phyloP scores from a whole-genome alignment of 163 green algal genomes.

The Trebouxiophyceae sp. region DNA sequence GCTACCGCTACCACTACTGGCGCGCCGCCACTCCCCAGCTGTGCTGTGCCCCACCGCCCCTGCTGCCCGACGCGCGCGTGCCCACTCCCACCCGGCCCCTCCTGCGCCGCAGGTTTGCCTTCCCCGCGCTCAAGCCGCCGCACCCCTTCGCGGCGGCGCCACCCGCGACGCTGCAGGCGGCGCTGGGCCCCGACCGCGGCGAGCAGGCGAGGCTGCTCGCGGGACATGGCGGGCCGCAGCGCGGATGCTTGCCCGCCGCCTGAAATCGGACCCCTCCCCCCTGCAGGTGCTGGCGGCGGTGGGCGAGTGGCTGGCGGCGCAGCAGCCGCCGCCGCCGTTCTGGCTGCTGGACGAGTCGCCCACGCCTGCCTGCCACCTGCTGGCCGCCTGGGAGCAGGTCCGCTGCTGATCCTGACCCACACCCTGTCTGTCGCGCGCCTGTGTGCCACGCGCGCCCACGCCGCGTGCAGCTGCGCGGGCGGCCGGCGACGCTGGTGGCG shows the following conservation, averaged over 20 bases:
- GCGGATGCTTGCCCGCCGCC: too few relatives aligned
- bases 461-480: constrained; percentile 44
- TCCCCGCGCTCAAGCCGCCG: constrained; percentile 72
- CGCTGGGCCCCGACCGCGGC: constrained; percentile 5
- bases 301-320: not conserved
- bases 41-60: too few relatives aligned
- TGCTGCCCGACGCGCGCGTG: too few relatives aligned
- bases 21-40: constrained; percentile 17
- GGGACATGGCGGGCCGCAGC: too few relatives aligned
- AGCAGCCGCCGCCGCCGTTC: not conserved
- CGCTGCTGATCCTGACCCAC: not conserved
- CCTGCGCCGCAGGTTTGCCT: constrained; percentile 71
- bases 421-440: not conserved
- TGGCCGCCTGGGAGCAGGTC: not conserved
- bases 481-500: too few relatives aligned
- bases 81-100: too few relatives aligned
- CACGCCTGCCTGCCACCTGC: not conserved
- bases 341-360: not conserved
- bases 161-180: not conserved
- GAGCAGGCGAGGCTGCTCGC: too few relatives aligned
- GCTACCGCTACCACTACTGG: constrained; percentile 79
- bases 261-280: too few relatives aligned
- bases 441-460: not conserved
- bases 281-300: not conserved
- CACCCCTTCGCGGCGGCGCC: constrained; percentile 30